phyloP scores from a whole-genome alignment of 2,329 filamentous ascomycete genomes.

The Mollisiaceae sp. region DNA sequence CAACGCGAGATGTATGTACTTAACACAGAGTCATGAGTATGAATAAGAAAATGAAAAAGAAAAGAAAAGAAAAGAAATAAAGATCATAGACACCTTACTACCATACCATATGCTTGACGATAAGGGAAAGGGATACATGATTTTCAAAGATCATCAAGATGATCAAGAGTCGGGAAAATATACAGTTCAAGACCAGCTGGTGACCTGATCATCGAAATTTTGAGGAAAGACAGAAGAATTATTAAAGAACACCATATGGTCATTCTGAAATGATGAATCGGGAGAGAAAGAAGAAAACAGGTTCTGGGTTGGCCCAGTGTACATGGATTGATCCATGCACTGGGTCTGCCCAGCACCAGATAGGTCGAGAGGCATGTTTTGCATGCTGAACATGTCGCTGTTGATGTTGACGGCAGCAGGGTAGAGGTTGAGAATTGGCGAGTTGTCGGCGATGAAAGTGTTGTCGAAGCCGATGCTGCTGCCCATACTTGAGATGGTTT shows the following conservation, averaged over 20 bases:
- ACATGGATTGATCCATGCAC: conserved; percentile 36
- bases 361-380: conserved; percentile 29
- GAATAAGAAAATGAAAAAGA: conserved; percentile 13
- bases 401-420: conserved; percentile 11
- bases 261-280: conserved; percentile 28
- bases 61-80: background rate
- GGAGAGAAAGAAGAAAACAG: conserved; percentile 33
- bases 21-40: conserved; percentile 5
- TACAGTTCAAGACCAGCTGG: conserved; percentile 17
- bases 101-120: conserved; percentile 26
- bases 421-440: conserved; percentile 26
- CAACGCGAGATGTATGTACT: conserved; percentile 15
- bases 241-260: conserved; percentile 33
- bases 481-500: conserved; percentile 35
- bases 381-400: conserved; percentile 27
- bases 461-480: conserved; percentile 26
- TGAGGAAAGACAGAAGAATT: conserved; percentile 30
- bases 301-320: conserved; percentile 29
- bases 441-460: conserved; percentile 12
- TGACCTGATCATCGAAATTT: conserved; percentile 29
- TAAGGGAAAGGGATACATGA: conserved; percentile 16
- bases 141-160: conserved; percentile 5
- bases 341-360: conserved; percentile 23
- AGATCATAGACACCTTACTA: conserved; percentile 32
- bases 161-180: conserved; percentile 13